Evolutionary conservation across 2,329 filamentous ascomycete genomes (phyloP).

Genomic region (Pestalotiopsis sp.): DNA sequence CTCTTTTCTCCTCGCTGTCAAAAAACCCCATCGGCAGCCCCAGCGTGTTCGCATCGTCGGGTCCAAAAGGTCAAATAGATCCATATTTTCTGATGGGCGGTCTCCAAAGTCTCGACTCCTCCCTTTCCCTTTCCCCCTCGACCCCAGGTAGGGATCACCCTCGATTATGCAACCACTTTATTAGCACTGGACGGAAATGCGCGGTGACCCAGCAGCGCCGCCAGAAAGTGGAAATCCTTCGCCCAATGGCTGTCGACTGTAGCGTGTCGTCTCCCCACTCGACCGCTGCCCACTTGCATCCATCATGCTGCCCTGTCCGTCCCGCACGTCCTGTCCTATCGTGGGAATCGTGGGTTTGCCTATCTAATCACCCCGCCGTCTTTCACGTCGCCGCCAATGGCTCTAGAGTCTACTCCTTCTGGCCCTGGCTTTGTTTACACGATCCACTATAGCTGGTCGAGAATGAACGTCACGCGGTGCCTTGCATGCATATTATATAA

Average conservation of each 20-base stretch:
- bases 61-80: neutral
- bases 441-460: neutral
- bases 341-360: neutral
- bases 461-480: neutral
- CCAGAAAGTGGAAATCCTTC: neutral
- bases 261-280: neutral
- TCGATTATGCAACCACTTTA: neutral
- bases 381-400: neutral
- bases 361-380: conserved; percentile 14
- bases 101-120: neutral
- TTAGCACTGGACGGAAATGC: neutral
- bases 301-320: neutral
- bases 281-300: neutral
- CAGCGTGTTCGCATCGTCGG: neutral
- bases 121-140: neutral
- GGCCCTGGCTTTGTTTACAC: neutral
- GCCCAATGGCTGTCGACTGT: neutral
- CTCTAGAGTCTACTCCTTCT: neutral
- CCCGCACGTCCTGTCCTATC: neutral
- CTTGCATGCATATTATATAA: neutral
- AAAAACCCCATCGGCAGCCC: neutral
- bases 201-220: neutral
- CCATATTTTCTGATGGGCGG: too few species aligned
- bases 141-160: neutral
- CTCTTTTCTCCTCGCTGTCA: neutral